Percentiles rank a stretch among this genome's conserved stretches.
Conservation (phyloP, 169 alveolate genomes). For the Eimeria sp. region DNA sequence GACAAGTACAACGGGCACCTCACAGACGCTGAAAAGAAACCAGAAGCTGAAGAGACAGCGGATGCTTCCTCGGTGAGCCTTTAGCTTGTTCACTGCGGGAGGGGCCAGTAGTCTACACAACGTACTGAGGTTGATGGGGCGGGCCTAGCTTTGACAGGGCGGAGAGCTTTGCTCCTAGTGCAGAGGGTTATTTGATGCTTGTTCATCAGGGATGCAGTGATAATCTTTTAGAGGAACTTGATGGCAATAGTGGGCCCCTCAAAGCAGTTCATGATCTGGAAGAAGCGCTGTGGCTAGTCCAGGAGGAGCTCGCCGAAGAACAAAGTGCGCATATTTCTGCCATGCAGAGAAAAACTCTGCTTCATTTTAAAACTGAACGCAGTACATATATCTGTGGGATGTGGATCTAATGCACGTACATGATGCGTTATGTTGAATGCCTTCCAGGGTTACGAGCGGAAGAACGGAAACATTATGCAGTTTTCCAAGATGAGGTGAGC, state of each 20-base stretch:
- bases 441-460: conserved; percentile 53
- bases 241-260: background rate
- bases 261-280: conserved; percentile 40
- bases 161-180: background rate
- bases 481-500: conserved; percentile 64
- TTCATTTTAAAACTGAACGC: background rate
- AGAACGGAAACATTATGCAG: conserved; percentile 39
- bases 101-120: background rate
- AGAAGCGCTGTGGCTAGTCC: conserved; percentile 72
- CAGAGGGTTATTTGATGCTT: background rate
- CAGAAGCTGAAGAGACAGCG: background rate
- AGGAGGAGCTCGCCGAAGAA: conserved; percentile 55
- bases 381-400: background rate
- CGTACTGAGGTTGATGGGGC: background rate
- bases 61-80: background rate
- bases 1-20: background rate
- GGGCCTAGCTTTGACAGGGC: background rate
- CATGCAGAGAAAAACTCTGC: background rate
- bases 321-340: conserved; percentile 9
- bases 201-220: conserved; percentile 27
- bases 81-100: background rate
- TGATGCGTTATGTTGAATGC: background rate
- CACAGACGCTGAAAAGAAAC: background rate
- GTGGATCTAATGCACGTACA: background rate
- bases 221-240: background rate